A percentile compares a stretch with the other conserved stretches of the same genome.
phyloP scores from a whole-genome alignment of 768 basidiomycete species.

The Strobilomyces dryophilus region DNA sequence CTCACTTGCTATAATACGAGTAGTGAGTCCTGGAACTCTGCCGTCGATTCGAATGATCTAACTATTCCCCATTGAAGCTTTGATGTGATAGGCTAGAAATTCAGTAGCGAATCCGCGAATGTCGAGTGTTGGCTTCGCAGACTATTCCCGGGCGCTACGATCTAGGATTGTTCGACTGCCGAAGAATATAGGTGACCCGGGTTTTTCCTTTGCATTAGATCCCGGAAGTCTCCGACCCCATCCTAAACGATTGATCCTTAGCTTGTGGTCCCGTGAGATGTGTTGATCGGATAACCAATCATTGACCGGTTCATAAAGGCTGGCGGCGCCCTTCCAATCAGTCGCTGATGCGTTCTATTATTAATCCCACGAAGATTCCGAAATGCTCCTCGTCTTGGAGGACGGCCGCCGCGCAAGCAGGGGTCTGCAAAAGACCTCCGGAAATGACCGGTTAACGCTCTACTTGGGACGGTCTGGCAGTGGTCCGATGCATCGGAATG shows the following conservation, averaged over 20 bases:
- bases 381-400: not conserved
- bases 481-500: too few relatives aligned
- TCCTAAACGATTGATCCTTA: not conserved
- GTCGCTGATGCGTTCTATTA: not conserved
- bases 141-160: conserved; percentile 1
- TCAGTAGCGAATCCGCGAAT: not conserved
- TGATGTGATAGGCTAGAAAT: not conserved
- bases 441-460: conserved; percentile 1
- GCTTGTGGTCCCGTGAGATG: conserved; percentile 8
- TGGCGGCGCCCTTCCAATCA: conserved; percentile 2
- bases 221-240: conserved; percentile 11
- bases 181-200: not conserved
- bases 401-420: conserved; percentile 3
- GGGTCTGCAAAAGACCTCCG: conserved; percentile 1
- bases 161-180: not conserved
- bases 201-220: not conserved
- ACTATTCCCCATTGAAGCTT: conserved; percentile 6
- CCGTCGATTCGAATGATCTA: not conserved
- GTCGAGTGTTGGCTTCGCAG: not conserved
- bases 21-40: conserved; percentile 13
- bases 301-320: not conserved
- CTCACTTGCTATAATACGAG: conserved; percentile 1
- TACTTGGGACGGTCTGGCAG: not conserved
- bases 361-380: conserved; percentile 2
- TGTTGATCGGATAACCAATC: not conserved